phyloP scores from a whole-genome alignment of 495 filamentous ascomycete genomes.

The Trichoderma parareesei region DNA sequence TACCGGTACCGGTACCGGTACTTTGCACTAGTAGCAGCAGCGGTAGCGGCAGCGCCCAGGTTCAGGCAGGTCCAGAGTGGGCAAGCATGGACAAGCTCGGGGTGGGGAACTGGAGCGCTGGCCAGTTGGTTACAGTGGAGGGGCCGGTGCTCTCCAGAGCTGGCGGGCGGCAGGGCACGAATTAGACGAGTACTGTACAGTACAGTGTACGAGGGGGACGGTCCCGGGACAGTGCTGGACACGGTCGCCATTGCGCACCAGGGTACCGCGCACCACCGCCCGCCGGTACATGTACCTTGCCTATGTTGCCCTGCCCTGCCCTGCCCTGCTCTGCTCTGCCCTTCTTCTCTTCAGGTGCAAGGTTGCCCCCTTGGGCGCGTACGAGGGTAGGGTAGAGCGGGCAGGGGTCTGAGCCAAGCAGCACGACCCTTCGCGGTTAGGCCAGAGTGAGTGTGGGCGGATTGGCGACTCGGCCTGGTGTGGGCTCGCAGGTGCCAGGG shows the following conservation, averaged over 20 bases:
- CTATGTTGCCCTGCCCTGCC: not conserved
- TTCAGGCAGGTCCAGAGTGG: not conserved
- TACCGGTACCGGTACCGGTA: no score
- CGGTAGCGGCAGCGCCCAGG: no score
- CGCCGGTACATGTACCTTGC: not conserved
- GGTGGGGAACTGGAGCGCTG: slow-evolving; percentile 8
- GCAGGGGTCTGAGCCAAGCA: slow-evolving; percentile 6
- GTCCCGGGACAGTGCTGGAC: not conserved
- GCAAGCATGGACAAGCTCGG: not conserved
- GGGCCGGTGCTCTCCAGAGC: not conserved
- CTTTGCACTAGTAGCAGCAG: no score
- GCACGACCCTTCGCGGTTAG: slow-evolving; percentile 2
- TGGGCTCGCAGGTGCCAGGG: not conserved
- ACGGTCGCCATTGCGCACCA: not conserved
- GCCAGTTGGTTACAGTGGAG: slow-evolving; percentile 9
- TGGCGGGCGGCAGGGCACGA: not conserved
- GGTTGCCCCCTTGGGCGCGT: slow-evolving; percentile 5
- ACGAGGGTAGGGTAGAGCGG: not conserved
- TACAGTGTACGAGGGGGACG: not conserved
- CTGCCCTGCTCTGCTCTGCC: no score
- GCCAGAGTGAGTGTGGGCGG: slow-evolving; percentile 1
- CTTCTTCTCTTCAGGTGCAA: no score
- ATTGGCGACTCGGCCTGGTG: not conserved
- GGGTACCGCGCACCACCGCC: not conserved
- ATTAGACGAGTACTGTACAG: no score